A percentile compares a stretch with the other conserved stretches of the same genome.
Conservation (phyloP, 1,284 basidiomycete genomes). For the Puccinia horiana region DNA sequence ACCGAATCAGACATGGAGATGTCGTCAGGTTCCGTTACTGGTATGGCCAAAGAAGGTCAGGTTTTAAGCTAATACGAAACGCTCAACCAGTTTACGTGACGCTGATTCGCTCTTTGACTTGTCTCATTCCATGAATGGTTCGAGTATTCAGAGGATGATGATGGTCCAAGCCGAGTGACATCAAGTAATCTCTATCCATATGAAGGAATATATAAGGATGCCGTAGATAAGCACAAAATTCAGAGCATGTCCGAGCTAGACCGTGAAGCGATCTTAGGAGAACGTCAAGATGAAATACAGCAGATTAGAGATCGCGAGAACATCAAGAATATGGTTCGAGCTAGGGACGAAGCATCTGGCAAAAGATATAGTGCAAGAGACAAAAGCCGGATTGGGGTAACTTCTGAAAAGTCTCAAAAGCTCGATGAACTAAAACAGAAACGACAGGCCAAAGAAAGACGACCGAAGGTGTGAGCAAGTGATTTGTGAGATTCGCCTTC, state of each 20-base stretch:
- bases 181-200: conserved; percentile 33
- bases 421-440: conserved; percentile 47
- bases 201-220: conserved; percentile 44
- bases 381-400: conserved; percentile 35
- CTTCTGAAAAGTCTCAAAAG: conserved; percentile 44
- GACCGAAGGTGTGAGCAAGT: conserved; percentile 10
- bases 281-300: conserved; percentile 46
- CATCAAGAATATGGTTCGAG: conserved; percentile 47
- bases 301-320: conserved; percentile 47
- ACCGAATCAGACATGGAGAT: conserved; percentile 49
- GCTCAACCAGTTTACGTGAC: background rate
- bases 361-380: conserved; percentile 43
- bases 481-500: background rate
- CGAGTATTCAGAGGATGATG: conserved; percentile 30
- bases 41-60: conserved; percentile 21
- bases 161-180: conserved; percentile 9
- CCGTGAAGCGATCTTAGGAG: conserved; percentile 43
- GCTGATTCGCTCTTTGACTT: background rate
- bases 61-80: background rate
- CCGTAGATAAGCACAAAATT: conserved; percentile 20
- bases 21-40: conserved; percentile 44
- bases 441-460: conserved; percentile 43
- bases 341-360: conserved; percentile 32
- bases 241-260: conserved; percentile 44
- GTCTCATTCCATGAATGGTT: background rate